phyloP scores from a whole-genome alignment of 1,284 basidiomycete genomes.

The Sanguinoderma infundibulare region DNA sequence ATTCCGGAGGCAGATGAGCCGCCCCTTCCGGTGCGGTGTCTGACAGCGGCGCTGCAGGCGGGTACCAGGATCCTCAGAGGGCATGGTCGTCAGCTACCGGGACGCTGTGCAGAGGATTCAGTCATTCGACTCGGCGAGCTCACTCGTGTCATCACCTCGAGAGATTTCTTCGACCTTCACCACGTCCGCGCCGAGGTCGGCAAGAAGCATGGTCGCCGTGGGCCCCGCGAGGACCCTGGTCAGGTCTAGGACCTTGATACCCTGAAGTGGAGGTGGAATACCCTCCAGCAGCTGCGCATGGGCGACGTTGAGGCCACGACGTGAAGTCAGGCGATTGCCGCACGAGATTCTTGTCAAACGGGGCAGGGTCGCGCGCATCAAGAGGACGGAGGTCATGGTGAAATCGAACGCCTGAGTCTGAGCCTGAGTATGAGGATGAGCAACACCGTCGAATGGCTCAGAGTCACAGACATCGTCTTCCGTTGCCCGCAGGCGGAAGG shows the following conservation, averaged over 20 bases:
- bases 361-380: background rate
- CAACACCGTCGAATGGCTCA: background rate
- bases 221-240: constrained; percentile 91
- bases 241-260: constrained; percentile 84
- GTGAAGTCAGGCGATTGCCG: too few species aligned
- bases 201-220: constrained; percentile 88
- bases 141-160: constrained; percentile 91
- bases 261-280: constrained; percentile 79
- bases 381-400: constrained; percentile 11
- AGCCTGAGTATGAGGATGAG: background rate
- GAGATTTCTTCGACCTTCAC: constrained; percentile 87
- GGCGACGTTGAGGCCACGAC: constrained; percentile 15
- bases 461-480: background rate
- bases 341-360: background rate
- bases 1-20: constrained; percentile 83
- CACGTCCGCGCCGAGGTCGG: constrained; percentile 89
- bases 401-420: too few species aligned
- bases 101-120: constrained; percentile 17
- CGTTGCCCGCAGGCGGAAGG: too few species aligned
- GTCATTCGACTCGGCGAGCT: constrained; percentile 25
- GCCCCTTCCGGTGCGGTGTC: constrained; percentile 54
- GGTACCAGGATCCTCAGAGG: constrained; percentile 73
- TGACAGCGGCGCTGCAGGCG: constrained; percentile 73
- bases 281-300: constrained; percentile 36
- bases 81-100: constrained; percentile 9